Conservation (phyloP, 805 yeast genomes). For the Cyberlindnera nakhonratchasimensis region DNA sequence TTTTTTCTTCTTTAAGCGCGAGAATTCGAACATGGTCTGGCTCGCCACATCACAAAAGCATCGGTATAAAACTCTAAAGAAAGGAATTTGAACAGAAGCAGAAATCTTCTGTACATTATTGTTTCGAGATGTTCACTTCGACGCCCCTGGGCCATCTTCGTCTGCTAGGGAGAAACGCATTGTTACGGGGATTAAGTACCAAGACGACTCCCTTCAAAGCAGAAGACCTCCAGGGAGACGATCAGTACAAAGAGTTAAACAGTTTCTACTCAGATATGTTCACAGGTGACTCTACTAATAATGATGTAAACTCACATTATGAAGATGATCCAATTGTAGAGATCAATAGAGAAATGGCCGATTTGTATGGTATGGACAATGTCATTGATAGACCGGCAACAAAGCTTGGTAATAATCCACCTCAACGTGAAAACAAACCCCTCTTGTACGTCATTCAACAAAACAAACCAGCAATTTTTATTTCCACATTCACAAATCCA, state of each 20-base stretch:
- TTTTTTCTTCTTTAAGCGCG: constrained; percentile 1
- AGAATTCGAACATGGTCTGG: not conserved
- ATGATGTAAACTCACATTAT: not conserved
- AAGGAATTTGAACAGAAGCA: no score
- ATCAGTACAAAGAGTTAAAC: constrained; percentile 32
- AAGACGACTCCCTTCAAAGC: constrained; percentile 7
- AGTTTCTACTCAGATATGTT: constrained; percentile 35
- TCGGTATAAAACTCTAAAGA: not conserved
- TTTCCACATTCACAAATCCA: constrained; percentile 63
- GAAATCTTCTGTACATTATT: no score
- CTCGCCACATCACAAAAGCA: not conserved
- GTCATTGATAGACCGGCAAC: not conserved
- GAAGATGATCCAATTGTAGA: constrained; percentile 30
- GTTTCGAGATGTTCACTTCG: not conserved
- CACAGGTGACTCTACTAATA: constrained; percentile 14
- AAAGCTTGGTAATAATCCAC: no score
- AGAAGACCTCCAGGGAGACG: constrained; percentile 16
- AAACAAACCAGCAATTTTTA: constrained; percentile 47
- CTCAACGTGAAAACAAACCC: constrained; percentile 9
- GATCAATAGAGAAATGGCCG: constrained; percentile 32
- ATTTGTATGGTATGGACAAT: constrained; percentile 26
- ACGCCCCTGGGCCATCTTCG: not conserved
- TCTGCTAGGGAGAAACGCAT: not conserved
- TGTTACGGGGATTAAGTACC: not conserved
- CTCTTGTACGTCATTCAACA: constrained; percentile 25